phyloP scores from a whole-genome alignment of 495 filamentous ascomycete genomes.

The Hypoxylon lienhwacheense region DNA sequence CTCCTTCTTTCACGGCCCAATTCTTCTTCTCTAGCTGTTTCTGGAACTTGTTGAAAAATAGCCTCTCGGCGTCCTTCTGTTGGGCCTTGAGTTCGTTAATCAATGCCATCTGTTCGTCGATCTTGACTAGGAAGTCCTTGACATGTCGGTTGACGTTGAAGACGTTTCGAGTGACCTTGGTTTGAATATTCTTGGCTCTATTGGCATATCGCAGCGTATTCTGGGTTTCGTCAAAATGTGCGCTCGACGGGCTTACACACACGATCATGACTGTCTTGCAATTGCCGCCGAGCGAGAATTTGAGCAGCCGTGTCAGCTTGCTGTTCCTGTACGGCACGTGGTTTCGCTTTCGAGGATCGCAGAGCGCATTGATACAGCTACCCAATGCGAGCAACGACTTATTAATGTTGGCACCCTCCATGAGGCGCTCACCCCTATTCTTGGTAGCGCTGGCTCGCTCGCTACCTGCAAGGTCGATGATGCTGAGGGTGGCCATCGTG shows the following conservation, averaged over 20 bases:
- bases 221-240: constrained; percentile 97
- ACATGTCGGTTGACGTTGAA: constrained; percentile 99
- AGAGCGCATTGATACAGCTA: constrained; percentile 98
- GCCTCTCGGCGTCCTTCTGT: constrained; percentile 84
- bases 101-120: constrained; percentile 85
- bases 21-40: constrained; percentile 87
- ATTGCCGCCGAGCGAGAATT: constrained; percentile 96
- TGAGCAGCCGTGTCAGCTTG: constrained; percentile 92
- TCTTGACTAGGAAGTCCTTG: constrained; percentile 97
- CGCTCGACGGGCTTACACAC: constrained; percentile 93
- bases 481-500: constrained; percentile 96
- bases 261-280: constrained; percentile 99
- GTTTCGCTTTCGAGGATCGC: constrained; percentile 87
- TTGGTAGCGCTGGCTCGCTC: constrained; percentile 96
- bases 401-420: constrained; percentile 99
- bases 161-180: constrained; percentile 96
- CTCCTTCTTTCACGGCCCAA: constrained; percentile 72
- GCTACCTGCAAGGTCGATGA: constrained; percentile 96
- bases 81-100: constrained; percentile 93
- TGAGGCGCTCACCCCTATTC: constrained; percentile 86
- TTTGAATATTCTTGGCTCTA: constrained; percentile 99
- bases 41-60: constrained; percentile 84
- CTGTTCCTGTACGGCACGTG: constrained; percentile 98
- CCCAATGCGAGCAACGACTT: constrained; percentile 93
- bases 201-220: constrained; percentile 98